These are phyloP conservation scores for Friedmanniomyces simplex DNA, from an alignment of 495 filamentous ascomycete species.

Conservation along the genomic window DNA sequence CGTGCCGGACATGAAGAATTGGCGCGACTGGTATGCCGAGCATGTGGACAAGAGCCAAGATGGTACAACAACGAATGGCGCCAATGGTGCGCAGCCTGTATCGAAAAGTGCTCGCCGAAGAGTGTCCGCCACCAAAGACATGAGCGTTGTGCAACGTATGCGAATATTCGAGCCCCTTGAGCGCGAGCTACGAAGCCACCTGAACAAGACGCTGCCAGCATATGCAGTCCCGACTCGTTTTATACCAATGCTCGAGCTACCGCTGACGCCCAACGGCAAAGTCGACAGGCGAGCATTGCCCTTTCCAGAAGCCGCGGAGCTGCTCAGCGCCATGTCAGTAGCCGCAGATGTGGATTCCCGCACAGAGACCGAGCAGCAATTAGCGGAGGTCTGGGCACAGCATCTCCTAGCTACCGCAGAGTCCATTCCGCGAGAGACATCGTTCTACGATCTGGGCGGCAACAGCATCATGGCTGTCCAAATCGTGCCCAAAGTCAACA, in stretches of 20 bases:
- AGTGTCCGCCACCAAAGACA: constrained; percentile 14
- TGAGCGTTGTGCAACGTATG: constrained; percentile 18
- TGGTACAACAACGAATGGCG: constrained; percentile 29
- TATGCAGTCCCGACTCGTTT: constrained; percentile 77
- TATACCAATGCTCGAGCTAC: constrained; percentile 69
- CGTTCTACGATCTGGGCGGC: constrained; percentile 83
- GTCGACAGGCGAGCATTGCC: constrained; percentile 84
- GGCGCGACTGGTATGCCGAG: constrained; percentile 50
- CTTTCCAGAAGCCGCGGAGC: constrained; percentile 70
- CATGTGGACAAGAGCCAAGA: constrained; percentile 44
- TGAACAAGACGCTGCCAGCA: constrained; percentile 63
- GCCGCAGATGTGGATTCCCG: constrained; percentile 29
- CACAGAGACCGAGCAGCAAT: constrained; percentile 54
- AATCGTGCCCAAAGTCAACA: constrained; percentile 59
- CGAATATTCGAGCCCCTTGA: constrained; percentile 47
- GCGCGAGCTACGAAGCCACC: constrained; percentile 53
- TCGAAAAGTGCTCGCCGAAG: constrained; percentile 49
- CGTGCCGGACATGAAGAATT: constrained; percentile 68
- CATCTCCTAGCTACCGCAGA: constrained; percentile 38
- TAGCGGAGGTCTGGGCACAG: constrained; percentile 61
- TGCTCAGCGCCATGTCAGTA: constrained; percentile 36
- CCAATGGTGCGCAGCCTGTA: constrained; percentile 48
- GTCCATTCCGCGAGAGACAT: constrained; percentile 53
- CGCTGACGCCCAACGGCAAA: constrained; percentile 91
- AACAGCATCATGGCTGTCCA: constrained; percentile 82